phyloP scores from a whole-genome alignment of 2,329 filamentous ascomycete species.

The Apiospora marii region DNA sequence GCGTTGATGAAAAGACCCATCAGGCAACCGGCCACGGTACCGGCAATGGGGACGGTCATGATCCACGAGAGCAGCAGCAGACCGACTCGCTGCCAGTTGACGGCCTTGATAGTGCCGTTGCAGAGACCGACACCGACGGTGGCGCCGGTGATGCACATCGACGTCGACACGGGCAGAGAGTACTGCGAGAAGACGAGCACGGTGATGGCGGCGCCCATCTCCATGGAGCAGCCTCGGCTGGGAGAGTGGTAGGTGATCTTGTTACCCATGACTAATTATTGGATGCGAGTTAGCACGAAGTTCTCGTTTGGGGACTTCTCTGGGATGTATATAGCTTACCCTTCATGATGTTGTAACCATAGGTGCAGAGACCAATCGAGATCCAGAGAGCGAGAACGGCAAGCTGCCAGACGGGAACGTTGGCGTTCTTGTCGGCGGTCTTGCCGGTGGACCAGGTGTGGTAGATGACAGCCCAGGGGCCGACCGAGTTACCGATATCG shows the following conservation, averaged over 20 bases:
- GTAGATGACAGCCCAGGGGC: slow-evolving; percentile 76
- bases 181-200: slow-evolving; percentile 79
- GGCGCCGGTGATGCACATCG: slow-evolving; percentile 82
- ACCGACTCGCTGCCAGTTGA: slow-evolving; percentile 78
- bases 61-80: slow-evolving; percentile 74
- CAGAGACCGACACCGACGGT: slow-evolving; percentile 81
- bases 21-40: slow-evolving; percentile 60
- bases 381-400: slow-evolving; percentile 73
- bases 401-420: slow-evolving; percentile 79
- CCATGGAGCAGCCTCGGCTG: slow-evolving; percentile 69
- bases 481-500: slow-evolving; percentile 76
- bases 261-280: slow-evolving; percentile 70
- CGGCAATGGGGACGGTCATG: slow-evolving; percentile 68
- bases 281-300: slow-evolving; percentile 32
- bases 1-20: slow-evolving; percentile 63
- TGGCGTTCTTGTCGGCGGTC: slow-evolving; percentile 66
- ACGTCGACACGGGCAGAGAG: slow-evolving; percentile 78
- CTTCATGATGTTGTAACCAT: slow-evolving; percentile 87
- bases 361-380: slow-evolving; percentile 73
- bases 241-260: slow-evolving; percentile 46
- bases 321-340: slow-evolving; percentile 51
- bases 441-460: slow-evolving; percentile 70
- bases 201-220: slow-evolving; percentile 80
- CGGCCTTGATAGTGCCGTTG: slow-evolving; percentile 74
- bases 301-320: slow-evolving; percentile 34